Percentiles rank a stretch among this genome's conserved stretches.
Conservation (phyloP, 2,329 filamentous ascomycete species). For the Geosmithia flava region DNA sequence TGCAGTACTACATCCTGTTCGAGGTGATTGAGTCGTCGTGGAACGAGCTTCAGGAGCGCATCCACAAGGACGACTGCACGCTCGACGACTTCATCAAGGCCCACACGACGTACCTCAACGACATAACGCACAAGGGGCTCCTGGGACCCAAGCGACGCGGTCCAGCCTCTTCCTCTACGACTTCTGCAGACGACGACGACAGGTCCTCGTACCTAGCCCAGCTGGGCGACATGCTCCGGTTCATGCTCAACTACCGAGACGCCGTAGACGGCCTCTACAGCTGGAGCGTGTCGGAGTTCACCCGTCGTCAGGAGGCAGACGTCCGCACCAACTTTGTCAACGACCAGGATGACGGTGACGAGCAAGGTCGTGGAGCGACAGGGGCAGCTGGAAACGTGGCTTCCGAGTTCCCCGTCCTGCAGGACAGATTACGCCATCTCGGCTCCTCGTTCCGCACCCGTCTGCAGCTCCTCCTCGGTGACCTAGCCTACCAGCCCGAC, state of each 20-base stretch:
- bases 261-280: slow-evolving; percentile 89
- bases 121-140: slow-evolving; percentile 92
- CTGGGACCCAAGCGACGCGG: slow-evolving; percentile 53
- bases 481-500: slow-evolving; percentile 86
- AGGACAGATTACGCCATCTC: slow-evolving; percentile 59
- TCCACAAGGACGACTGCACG: slow-evolving; percentile 76
- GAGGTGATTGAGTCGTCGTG: slow-evolving; percentile 96
- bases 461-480: slow-evolving; percentile 73
- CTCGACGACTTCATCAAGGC: slow-evolving; percentile 91
- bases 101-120: slow-evolving; percentile 80
- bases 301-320: slow-evolving; percentile 72
- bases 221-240: slow-evolving; percentile 81
- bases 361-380: slow-evolving; percentile 3
- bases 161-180: slow-evolving; percentile 7
- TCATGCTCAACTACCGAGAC: slow-evolving; percentile 90
- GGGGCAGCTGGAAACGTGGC: slow-evolving; percentile 38
- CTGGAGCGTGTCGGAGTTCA: slow-evolving; percentile 91
- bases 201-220: slow-evolving; percentile 74
- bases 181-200: slow-evolving; percentile 43
- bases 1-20: slow-evolving; percentile 98
- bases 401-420: slow-evolving; percentile 59
- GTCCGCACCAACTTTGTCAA: slow-evolving; percentile 53
- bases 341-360: slow-evolving; percentile 9
- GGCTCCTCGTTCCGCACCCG: slow-evolving; percentile 64
- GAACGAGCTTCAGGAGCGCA: slow-evolving; percentile 75